Percentiles rank a stretch among this genome's conserved stretches.
These are phyloP conservation scores for Phlebiopsis gigantea DNA, from an alignment of 768 basidiomycete species.

Conservation along the genomic window DNA sequence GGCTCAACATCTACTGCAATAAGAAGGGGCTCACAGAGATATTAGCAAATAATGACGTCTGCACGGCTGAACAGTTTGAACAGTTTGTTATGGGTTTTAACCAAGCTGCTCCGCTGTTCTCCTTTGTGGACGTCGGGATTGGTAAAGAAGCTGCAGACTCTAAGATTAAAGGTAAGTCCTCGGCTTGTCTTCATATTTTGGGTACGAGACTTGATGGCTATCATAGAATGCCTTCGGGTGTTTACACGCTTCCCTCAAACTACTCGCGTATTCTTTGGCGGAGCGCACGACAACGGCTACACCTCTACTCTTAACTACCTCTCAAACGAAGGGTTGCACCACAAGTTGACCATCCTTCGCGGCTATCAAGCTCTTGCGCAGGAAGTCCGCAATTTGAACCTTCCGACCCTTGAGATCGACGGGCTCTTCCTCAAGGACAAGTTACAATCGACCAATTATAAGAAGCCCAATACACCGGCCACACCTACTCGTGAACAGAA, in stretches of 20 bases:
- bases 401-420: conserved; percentile 30
- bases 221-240: conserved; percentile 45
- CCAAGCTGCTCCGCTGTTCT: conserved; percentile 35
- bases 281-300: conserved; percentile 39
- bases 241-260: conserved; percentile 46
- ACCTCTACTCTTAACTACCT: conserved; percentile 31
- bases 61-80: conserved; percentile 31
- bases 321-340: conserved; percentile 32
- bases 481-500: neutral
- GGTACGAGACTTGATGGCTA: neutral
- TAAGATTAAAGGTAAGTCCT: conserved; percentile 33
- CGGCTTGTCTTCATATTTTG: neutral
- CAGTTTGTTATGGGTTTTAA: conserved; percentile 34
- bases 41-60: conserved; percentile 24
- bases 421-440: conserved; percentile 33
- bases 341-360: conserved; percentile 34
- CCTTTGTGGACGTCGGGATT: conserved; percentile 36
- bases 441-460: conserved; percentile 14
- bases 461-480: neutral
- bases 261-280: conserved; percentile 35
- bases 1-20: conserved; percentile 35
- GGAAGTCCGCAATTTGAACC: conserved; percentile 27
- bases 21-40: conserved; percentile 31
- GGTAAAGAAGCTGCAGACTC: conserved; percentile 39
- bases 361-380: conserved; percentile 33